Conservation (phyloP, 139 green algal genomes). For the Micractinium conductrix region DNA sequence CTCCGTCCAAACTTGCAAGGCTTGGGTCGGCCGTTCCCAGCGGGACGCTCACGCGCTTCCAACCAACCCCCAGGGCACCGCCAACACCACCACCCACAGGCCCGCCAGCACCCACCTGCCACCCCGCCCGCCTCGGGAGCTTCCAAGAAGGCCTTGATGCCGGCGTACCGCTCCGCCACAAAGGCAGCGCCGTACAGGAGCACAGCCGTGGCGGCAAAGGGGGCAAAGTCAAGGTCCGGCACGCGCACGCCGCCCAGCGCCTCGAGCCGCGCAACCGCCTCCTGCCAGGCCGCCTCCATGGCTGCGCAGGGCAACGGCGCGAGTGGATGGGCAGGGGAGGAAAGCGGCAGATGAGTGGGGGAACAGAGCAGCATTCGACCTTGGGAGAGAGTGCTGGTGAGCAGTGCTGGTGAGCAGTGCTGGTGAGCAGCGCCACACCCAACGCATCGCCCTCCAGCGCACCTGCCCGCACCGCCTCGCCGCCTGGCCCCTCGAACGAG, state of each 20-base stretch:
- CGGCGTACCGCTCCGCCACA: slow-evolving; percentile 79
- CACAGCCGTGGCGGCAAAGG: slow-evolving; percentile 63
- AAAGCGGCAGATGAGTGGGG: too few relatives aligned
- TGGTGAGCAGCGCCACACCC: not conserved
- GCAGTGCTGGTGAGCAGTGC: too few relatives aligned
- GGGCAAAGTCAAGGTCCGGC: slow-evolving; percentile 66
- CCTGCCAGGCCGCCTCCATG: slow-evolving; percentile 42
- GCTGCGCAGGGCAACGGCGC: not conserved
- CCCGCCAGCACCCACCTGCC: not conserved
- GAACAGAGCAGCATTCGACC: too few relatives aligned
- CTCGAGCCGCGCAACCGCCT: slow-evolving; percentile 55
- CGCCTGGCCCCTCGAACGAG: slow-evolving; percentile 68
- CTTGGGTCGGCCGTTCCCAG: too few relatives aligned
- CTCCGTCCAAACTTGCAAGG: too few relatives aligned
- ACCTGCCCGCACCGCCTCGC: not conserved
- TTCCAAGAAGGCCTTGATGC: slow-evolving; percentile 76
- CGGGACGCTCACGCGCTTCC: too few relatives aligned
- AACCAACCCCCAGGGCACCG: too few relatives aligned
- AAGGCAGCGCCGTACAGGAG: slow-evolving; percentile 83
- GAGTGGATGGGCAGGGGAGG: not conserved
- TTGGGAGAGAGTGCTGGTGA: too few relatives aligned
- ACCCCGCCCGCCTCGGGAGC: not conserved
- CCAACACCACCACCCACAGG: too few relatives aligned
- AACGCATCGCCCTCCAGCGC: not conserved
- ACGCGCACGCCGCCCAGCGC: slow-evolving; percentile 58